Conservation (phyloP, 352 stramenopile species). For the Achlya hypogyna region DNA sequence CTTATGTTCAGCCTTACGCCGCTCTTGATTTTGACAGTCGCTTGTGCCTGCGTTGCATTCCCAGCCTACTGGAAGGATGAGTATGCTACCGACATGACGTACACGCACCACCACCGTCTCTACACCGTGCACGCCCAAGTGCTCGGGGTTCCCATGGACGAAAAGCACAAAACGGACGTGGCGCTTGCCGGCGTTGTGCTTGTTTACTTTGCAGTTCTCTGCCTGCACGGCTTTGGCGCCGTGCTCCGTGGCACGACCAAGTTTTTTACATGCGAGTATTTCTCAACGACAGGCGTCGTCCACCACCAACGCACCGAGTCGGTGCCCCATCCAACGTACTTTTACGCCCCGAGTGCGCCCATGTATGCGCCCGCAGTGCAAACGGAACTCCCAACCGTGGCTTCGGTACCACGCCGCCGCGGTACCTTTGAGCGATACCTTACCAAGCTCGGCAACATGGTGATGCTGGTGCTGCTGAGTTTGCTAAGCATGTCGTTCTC, state of each 20-base stretch:
- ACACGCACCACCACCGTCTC: not conserved
- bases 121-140: not conserved
- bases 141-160: not conserved
- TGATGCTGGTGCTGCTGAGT: constrained; percentile 42
- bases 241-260: constrained; percentile 13
- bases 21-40: constrained; percentile 22
- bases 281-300: constrained; percentile 13
- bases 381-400: not conserved
- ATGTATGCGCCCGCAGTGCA: constrained; percentile 12
- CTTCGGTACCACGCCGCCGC: not conserved
- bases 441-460: constrained; percentile 1
- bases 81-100: not conserved
- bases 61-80: constrained; percentile 24
- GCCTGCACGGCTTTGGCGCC: constrained; percentile 9
- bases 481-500: constrained; percentile 49
- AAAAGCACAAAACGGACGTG: not conserved
- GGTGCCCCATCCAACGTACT: not conserved
- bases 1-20: constrained; percentile 37
- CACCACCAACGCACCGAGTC: not conserved
- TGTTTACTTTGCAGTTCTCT: constrained; percentile 3
- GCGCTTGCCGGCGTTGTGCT: not conserved
- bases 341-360: not conserved
- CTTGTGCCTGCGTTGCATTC: constrained; percentile 30
- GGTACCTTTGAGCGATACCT: constrained; percentile 8
- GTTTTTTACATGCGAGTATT: constrained; percentile 20